These are phyloP conservation scores for Micromonas commoda DNA, from an alignment of 139 green algal genomes.

Conservation along the genomic window DNA sequence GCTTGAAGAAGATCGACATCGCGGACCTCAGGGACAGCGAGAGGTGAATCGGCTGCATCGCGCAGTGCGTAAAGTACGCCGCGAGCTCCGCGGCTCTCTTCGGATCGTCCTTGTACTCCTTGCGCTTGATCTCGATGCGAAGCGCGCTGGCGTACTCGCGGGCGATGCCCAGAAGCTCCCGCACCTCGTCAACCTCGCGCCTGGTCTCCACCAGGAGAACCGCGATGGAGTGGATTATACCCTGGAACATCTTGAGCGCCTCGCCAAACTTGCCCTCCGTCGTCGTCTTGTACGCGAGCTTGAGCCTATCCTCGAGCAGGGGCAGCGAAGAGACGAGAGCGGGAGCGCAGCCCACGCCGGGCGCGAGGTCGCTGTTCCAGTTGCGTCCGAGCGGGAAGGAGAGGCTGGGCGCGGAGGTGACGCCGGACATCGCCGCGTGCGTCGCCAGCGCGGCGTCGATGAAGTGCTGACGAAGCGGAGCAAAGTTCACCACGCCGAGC, in stretches of 20 bases:
- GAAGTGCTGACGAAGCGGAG: conserved; percentile 75
- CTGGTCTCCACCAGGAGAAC: conserved; percentile 81
- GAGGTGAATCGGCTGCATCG: conserved; percentile 72
- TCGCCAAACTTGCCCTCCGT: conserved; percentile 98
- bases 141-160: conserved; percentile 90
- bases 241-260: conserved; percentile 70
- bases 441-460: conserved; percentile 71
- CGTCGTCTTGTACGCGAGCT: conserved; percentile 81
- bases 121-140: conserved; percentile 83
- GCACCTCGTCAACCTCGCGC: conserved; percentile 88
- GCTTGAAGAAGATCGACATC: conserved; percentile 94
- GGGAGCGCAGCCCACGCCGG: conserved; percentile 40
- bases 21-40: conserved; percentile 77
- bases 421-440: conserved; percentile 55
- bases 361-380: conserved; percentile 5
- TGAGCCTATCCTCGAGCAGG: conserved; percentile 45
- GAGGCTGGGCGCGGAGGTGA: background rate
- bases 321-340: conserved; percentile 67
- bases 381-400: background rate
- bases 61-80: conserved; percentile 98
- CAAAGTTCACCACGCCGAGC: conserved; percentile 84
- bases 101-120: conserved; percentile 66
- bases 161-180: conserved; percentile 87
- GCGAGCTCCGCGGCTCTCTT: conserved; percentile 81
- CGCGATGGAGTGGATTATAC: conserved; percentile 80